phyloP scores from a whole-genome alignment of 2,329 filamentous ascomycete genomes.

The Colletotrichum lindemuthianum region DNA sequence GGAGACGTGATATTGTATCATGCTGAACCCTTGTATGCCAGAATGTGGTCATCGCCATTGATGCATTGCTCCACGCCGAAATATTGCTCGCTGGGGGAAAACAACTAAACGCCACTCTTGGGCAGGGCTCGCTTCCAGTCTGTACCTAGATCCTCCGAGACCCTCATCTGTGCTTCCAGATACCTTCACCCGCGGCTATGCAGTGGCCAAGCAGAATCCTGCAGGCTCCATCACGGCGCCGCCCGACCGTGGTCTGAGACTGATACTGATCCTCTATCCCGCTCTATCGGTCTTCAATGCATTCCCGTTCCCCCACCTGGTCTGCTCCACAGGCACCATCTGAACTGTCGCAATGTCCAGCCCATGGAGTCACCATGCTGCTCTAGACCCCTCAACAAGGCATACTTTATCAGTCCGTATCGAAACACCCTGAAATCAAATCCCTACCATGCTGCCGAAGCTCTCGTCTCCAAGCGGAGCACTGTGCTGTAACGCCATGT shows the following conservation, averaged over 20 bases:
- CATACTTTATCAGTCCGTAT: conserved; percentile 19
- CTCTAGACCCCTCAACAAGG: conserved; percentile 18
- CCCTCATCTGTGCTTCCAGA: background rate
- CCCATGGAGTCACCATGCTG: conserved; percentile 11
- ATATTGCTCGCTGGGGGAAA: conserved; percentile 4
- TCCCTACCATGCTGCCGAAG: conserved; percentile 1
- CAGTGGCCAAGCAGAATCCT: background rate
- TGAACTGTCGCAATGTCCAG: conserved; percentile 10
- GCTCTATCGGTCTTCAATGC: conserved; percentile 10
- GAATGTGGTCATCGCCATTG: background rate
- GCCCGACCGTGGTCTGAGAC: background rate
- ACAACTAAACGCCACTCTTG: conserved; percentile 2
- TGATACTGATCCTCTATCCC: background rate
- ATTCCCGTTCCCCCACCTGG: conserved; percentile 4
- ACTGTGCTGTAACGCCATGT: conserved; percentile 25
- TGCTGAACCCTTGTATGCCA: too few species aligned
- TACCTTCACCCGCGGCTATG: conserved; percentile 3
- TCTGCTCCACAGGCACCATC: conserved; percentile 25
- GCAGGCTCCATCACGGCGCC: background rate
- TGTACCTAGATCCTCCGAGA: conserved; percentile 4
- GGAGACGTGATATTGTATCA: too few species aligned
- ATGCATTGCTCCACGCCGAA: conserved; percentile 4
- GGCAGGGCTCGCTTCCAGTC: conserved; percentile 15
- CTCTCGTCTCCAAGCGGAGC: background rate
- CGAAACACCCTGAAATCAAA: conserved; percentile 21